Evolutionary conservation across 768 basidiomycete genomes (phyloP).

Genomic region (Suillus placidus): DNA sequence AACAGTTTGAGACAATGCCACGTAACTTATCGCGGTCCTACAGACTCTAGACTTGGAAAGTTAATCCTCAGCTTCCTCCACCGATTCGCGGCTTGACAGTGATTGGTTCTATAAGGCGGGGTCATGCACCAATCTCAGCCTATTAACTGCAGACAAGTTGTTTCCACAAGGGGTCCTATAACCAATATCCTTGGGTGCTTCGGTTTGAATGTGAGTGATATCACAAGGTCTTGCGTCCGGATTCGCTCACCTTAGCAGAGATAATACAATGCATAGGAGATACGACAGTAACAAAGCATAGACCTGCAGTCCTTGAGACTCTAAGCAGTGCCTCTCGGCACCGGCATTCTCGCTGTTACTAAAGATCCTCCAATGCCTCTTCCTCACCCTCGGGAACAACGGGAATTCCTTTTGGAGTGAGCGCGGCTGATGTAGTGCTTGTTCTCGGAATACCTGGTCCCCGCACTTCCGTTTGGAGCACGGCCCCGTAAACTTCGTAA

Average conservation of each 20-base stretch:
- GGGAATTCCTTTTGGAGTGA: neutral
- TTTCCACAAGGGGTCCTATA: neutral
- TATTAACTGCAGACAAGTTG: neutral
- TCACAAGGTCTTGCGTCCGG: neutral
- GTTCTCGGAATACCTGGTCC: neutral
- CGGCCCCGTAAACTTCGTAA: neutral
- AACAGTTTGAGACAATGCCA: neutral
- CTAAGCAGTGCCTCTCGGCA: neutral
- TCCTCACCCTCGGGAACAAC: neutral
- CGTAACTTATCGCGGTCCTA: neutral
- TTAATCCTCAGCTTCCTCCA: neutral
- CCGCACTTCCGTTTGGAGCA: neutral
- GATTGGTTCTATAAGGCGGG: neutral
- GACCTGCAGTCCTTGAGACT: neutral
- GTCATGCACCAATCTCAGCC: neutral
- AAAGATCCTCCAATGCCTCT: neutral
- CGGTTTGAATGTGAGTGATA: neutral
- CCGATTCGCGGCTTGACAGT: neutral
- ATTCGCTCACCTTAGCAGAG: neutral
- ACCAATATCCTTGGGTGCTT: neutral
- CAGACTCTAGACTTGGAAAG: neutral
- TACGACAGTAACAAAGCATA: neutral
- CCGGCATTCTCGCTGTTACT: neutral
- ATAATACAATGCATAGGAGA: neutral
- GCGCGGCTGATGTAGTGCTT: neutral